Conservation (phyloP, 164 flowering plant genomes). For the Nymphaea thermarum region DNA sequence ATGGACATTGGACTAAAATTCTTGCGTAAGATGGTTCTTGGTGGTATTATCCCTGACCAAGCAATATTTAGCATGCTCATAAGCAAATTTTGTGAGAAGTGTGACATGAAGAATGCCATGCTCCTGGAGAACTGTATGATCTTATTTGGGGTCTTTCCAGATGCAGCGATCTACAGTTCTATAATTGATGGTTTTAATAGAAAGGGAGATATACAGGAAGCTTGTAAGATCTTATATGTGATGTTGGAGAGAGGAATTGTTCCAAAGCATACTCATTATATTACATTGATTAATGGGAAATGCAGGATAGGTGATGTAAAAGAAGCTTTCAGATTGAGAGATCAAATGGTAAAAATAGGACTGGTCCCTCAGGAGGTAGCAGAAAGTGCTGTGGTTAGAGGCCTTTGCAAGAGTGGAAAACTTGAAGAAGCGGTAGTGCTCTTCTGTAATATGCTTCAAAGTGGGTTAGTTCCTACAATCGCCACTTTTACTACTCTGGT, state of each 20-base stretch:
- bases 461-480: conserved; percentile 40
- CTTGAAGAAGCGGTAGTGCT: conserved; percentile 53
- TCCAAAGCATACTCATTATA: conserved; percentile 36
- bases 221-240: conserved; percentile 31
- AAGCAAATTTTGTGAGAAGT: conserved; percentile 29
- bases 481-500: conserved; percentile 75
- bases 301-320: conserved; percentile 46
- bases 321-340: conserved; percentile 55
- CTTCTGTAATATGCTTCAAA: conserved; percentile 42
- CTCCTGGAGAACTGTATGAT: conserved; percentile 38
- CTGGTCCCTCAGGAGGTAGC: conserved; percentile 36
- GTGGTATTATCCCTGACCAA: conserved; percentile 36
- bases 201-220: conserved; percentile 22
- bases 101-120: conserved; percentile 35
- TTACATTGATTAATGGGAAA: conserved; percentile 47
- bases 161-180: conserved; percentile 22
- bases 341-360: conserved; percentile 47
- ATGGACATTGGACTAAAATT: conserved; percentile 47
- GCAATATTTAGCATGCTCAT: conserved; percentile 46
- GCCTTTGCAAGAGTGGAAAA: conserved; percentile 56
- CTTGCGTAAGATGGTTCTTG: conserved; percentile 33
- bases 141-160: conserved; percentile 23
- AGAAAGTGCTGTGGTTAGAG: conserved; percentile 73
- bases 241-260: conserved; percentile 42
- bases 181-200: conserved; percentile 45